Conservation (phyloP, 164 flowering plant species). For the Amborella trichopoda region DNA sequence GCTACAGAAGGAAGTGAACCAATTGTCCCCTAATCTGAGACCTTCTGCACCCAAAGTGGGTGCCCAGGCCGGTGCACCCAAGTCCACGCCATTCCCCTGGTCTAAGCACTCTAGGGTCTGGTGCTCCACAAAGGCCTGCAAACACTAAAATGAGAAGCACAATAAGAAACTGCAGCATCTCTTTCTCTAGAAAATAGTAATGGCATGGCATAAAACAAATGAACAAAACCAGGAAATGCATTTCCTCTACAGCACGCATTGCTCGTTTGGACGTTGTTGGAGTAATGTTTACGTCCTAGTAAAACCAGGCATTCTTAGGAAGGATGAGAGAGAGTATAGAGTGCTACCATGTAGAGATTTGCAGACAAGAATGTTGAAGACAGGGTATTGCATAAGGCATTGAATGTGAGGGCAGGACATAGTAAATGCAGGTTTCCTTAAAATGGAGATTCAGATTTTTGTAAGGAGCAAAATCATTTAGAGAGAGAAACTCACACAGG, state of each 20-base stretch:
- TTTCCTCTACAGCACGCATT: too few relatives aligned
- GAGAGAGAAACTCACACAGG: constrained; percentile 29
- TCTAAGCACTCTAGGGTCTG: constrained; percentile 19
- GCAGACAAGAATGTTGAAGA: constrained; percentile 1
- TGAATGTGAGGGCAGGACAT: neutral
- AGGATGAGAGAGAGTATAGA: too few relatives aligned
- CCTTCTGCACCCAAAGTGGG: constrained; percentile 8
- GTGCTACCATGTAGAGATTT: too few relatives aligned
- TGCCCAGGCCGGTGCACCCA: too few relatives aligned
- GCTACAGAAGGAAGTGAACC: too few relatives aligned
- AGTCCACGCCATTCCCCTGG: constrained; percentile 8
- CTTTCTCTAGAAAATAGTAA: too few relatives aligned
- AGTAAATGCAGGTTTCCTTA: constrained; percentile 9
- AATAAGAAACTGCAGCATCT: too few relatives aligned
- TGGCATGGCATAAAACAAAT: too few relatives aligned
- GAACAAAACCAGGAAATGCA: too few relatives aligned
- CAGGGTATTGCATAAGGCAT: neutral
- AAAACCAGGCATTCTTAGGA: too few relatives aligned
- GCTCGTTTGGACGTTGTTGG: too few relatives aligned
- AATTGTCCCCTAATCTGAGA: constrained; percentile 17
- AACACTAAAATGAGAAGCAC: constrained; percentile 2
- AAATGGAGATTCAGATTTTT: constrained; percentile 4
- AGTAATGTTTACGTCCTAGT: too few relatives aligned
- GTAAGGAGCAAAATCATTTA: neutral
- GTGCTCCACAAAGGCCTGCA: constrained; percentile 35